Evolutionary conservation across 352 stramenopile genomes (phyloP), one percentile per base, ranked within the genome.

Genomic region (Phytopythium chamaehyphon): DNA sequence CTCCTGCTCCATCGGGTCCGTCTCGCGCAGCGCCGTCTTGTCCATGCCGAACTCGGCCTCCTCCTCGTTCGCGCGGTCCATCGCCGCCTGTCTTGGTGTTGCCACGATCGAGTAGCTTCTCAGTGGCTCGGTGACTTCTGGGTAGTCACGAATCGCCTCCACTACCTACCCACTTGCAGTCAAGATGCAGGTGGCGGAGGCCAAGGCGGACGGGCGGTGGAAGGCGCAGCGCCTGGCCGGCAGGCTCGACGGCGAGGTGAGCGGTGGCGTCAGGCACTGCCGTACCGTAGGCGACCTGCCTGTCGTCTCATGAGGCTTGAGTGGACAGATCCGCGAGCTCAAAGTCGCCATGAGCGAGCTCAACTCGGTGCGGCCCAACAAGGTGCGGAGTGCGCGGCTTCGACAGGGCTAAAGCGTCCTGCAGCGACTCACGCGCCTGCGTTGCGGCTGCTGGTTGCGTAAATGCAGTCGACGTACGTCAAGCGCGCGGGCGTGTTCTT

Each of bases 401-500:
- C n/a, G n/a, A n/a, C n/a, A n/a, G n/a, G n/a, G n/a, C n/a, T n/a
- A n/a, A n/a, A n/a, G n/a, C n/a, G n/a, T n/a, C n/a, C n/a, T n/a
- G n/a, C n/a, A n/a, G n/a, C n/a, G n/a, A n/a, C n/a, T n/a, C n/a
- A n/a, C 8, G 14, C 28, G n/a, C 15, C 23, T 18, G 15, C 44
- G 6, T 10, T 40, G 44, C 11, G 16, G 6, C 24, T 37, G 44
- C 35, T 18, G 24, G 5, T 8, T 21, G 28, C 9, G 28, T 9
- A 9, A 9, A 33, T 9, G 28, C 40, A 93, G 83, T 38, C 63
- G 19, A 89, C 83, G 5, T 93, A 81, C 49, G 66, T 81, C 12
- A 86, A 88, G 66, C 67, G 68, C 22, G 72, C 74, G 24, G 88
- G 83, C 19, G 70, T 90, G 36, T 88, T 88, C 46, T 93, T 93